Base-by-base conservation (phyloP, 352 stramenopile species). In the Phytophthora colocasiae region DNA sequence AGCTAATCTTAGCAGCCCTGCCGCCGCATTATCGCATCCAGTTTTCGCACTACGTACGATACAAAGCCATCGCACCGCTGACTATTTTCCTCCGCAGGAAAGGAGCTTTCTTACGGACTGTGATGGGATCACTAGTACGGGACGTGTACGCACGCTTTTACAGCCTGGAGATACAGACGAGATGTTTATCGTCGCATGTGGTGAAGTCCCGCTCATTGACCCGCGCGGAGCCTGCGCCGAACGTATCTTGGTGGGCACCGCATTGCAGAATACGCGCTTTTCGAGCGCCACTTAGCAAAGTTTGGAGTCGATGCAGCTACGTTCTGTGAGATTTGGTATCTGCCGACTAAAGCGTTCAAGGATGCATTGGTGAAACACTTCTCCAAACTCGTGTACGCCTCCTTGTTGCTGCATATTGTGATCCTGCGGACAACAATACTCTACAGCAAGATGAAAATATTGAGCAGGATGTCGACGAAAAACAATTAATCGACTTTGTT, bases 281-380 rank as follows among this genome's bases (percentile, higher is more conserved):
- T 84, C 50, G 69, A 83, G 53, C 69, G 79, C 11, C 64, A 80
- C 31, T 9, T 69, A 11, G 77, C 76, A 31, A 55, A 52, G 9
- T 67, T 75, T 45, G 53, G 39, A 6, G 43, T 87, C 12, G 34
- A 81, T 2, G 70, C 80, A 7, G 78, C 66, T 17, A 81, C 64
- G 27, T 89, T 79, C 51, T 85, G 75, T 44, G 80, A 89, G 34
- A 36, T 89, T 14, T 89, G 73, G 73, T 78, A 65, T 44, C 67
- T 87, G 1, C 60, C 71, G 3, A 58, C 54, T 2, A 62, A 62
- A 17, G 63, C 74, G 12, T 87, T 85, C 36, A 78, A 83, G 36
- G 46, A 65, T 7, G 81, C 81, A 6, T 36, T 88, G 17, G 69
- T 66, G 5, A 81, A 83, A 34, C 81, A 90, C 26, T 90, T 84